Conservation (phyloP, 2,329 filamentous ascomycete species). For the Venturia aucupariae region DNA sequence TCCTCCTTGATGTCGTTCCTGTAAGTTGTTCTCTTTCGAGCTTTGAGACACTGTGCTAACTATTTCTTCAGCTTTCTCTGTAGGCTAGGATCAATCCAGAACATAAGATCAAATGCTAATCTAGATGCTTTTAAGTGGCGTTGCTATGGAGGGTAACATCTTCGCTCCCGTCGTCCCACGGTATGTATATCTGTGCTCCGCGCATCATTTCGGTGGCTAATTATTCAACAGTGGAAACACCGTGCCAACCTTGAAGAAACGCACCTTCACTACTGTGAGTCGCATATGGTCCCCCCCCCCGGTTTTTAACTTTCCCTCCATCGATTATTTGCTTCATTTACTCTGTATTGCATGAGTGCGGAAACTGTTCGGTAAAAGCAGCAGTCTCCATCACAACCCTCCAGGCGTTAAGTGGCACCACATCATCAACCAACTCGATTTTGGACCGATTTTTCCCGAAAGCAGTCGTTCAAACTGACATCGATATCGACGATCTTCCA, state of each 20-base stretch:
- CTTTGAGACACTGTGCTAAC: neutral
- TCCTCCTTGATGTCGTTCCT: conserved; percentile 91
- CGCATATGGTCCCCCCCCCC: conserved; percentile 10
- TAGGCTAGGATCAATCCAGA: neutral
- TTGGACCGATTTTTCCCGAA: neutral
- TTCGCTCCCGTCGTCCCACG: conserved; percentile 83
- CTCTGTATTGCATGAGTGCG: too few species aligned
- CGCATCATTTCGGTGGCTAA: neutral
- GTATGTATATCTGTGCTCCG: neutral
- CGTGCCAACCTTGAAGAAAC: conserved; percentile 55
- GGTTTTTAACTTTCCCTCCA: too few species aligned
- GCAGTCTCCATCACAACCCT: too few species aligned
- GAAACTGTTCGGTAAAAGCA: too few species aligned
- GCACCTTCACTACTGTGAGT: conserved; percentile 14
- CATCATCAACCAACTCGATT: neutral
- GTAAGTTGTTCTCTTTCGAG: conserved; percentile 35
- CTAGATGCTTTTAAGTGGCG: conserved; percentile 27
- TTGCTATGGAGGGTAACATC: conserved; percentile 99
- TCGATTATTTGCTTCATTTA: too few species aligned
- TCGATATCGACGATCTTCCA: neutral
- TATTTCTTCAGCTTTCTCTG: neutral
- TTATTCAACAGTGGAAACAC: conserved; percentile 43
- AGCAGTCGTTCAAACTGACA: neutral
- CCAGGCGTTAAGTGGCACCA: too few species aligned
- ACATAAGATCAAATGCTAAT: neutral